Evolutionary conservation across 2,329 filamentous ascomycete species (phyloP), one percentile per base, ranked within the genome.

Genomic region (Lasiodiplodia sp.): DNA sequence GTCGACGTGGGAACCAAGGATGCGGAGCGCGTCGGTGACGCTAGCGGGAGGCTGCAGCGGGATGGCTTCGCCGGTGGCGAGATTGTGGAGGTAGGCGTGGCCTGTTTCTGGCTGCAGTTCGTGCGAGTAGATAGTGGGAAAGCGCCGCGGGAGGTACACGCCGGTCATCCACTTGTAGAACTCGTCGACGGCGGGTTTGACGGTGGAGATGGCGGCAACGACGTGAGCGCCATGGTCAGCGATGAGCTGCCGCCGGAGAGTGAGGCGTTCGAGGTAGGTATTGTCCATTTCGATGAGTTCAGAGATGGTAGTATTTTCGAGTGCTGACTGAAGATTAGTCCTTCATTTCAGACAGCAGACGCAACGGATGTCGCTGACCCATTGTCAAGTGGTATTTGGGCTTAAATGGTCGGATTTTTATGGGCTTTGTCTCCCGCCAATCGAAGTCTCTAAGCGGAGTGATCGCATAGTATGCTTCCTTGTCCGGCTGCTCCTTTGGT

Each of bases 321-420:
- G 80, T 4, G 82, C 87, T 89, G 72, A 64, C 18, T 55, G 31
- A 21, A 18, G 18, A 21, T 67, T n/a, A 58, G 37, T 34, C 44
- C 28, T 40, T 37, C 21, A 16, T 49, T n/a, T 18, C 28, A 21
- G 64, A 11, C 31, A 34, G 8, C 11, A 47, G 40, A 21, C 3
- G 11, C n/a, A 57, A 55, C 69, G 28, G 25, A 23, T 23, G 56
- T n/a, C 18, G 38, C 40, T 37, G 77, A 88, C 87, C 86, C 88
- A 90, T 90, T 6, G 88, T 89, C 63, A 90, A 76, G 73, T 90
- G 84, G 73, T 87, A 90, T 72, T 85, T 88, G 5, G 86, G 83
- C 75, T 87, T 89, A 76, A 89, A 89, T 0, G 86, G 85, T 16
- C 88, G 81, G 12, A 88, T 74, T 68, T 86, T 83, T 47, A 87